phyloP scores from a whole-genome alignment of 352 stramenopile species.

The Pythium utonaiense region DNA sequence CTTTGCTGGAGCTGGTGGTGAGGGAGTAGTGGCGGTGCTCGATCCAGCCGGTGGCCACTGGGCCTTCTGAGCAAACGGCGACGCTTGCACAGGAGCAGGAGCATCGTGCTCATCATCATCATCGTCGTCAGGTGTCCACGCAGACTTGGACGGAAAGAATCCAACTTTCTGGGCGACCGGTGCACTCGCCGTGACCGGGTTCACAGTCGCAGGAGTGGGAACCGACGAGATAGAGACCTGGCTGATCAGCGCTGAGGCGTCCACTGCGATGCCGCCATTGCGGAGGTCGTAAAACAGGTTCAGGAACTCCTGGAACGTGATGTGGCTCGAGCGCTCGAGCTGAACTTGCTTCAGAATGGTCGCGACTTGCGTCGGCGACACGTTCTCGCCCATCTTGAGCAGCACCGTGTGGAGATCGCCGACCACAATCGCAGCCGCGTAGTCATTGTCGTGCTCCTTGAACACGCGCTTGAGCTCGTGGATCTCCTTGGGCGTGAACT shows the following conservation, averaged over 20 bases:
- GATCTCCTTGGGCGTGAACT: conserved; percentile 87
- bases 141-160: conserved; percentile 18
- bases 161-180: conserved; percentile 10
- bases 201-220: conserved; percentile 2
- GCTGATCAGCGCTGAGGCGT: conserved; percentile 37
- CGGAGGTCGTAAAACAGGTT: conserved; percentile 72
- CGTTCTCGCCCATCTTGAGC: conserved; percentile 76
- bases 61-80: conserved; percentile 44
- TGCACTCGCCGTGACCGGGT: background rate
- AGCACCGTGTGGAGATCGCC: conserved; percentile 57
- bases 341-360: conserved; percentile 69
- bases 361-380: conserved; percentile 51
- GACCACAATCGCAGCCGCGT: conserved; percentile 47
- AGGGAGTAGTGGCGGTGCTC: conserved; percentile 2
- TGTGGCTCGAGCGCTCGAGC: conserved; percentile 34
- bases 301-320: conserved; percentile 84
- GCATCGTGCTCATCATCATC: conserved; percentile 8
- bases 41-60: conserved; percentile 40
- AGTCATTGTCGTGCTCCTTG: conserved; percentile 79
- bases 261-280: conserved; percentile 56
- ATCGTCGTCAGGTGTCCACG: conserved; percentile 14
- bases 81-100: conserved; percentile 9
- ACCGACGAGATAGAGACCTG: conserved; percentile 37
- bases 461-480: conserved; percentile 85
- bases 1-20: conserved; percentile 22